A percentile compares a stretch with the other conserved stretches of the same genome.
Conservation (phyloP, 371 early-diverging fungal species). For the Funneliformis caledonium region DNA sequence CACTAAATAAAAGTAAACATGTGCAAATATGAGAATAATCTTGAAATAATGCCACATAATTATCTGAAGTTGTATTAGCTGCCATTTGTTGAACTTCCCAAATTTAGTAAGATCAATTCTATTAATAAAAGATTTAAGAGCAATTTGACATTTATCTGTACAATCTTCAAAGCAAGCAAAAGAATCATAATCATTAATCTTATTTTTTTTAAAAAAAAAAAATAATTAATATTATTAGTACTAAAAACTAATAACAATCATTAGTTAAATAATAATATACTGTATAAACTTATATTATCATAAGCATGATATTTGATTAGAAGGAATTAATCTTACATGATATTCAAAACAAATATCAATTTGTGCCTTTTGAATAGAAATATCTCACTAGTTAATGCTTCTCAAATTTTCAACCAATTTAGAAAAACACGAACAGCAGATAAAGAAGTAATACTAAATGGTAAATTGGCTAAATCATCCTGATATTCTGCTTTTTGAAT, state of each 20-base stretch:
- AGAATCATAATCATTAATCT: not conserved
- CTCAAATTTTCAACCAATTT: no score
- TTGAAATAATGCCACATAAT: not conserved
- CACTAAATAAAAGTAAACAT: not conserved
- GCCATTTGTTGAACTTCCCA: not conserved
- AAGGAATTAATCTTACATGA: not conserved
- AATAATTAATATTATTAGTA: not conserved
- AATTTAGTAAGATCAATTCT: not conserved
- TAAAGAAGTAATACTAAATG: no score
- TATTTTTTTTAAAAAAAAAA: not conserved
- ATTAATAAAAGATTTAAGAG: not conserved
- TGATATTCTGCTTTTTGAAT: no score
- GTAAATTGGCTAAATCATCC: no score
- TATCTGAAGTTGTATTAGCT: not conserved
- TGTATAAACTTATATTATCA: not conserved
- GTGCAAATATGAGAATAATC: not conserved
- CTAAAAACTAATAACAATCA: no score
- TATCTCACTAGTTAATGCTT: no score
- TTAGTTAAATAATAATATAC: no score
- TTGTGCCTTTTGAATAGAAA: not conserved
- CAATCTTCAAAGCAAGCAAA: not conserved
- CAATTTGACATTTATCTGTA: not conserved
- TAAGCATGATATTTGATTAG: not conserved
- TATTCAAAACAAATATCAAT: slow-evolving; percentile 7
- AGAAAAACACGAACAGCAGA: no score